Base-by-base conservation (phyloP, 768 basidiomycete genomes). In the Boletus eberwhitei region DNA sequence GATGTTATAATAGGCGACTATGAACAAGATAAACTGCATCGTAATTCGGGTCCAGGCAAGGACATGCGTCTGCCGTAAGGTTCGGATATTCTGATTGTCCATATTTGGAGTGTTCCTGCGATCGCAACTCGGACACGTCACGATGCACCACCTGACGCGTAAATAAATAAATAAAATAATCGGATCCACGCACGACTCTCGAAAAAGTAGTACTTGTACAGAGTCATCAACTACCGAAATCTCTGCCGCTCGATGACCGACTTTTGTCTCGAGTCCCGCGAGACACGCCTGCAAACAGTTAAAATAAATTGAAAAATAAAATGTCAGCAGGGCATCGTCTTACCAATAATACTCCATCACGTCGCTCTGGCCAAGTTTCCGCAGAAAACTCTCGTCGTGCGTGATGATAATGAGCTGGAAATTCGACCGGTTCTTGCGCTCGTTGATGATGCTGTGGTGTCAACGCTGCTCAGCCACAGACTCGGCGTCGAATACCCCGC, bases 381-480 rank as follows among this genome's bases (percentile, higher is more conserved):
- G 80, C 45, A 99, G 78, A 77, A 99, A 98, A 55, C 85, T 89
- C 71, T 98, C 96, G 73, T 98, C 94, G 71, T 98, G 96, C 4
- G 97, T 99, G 71, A 95, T 96, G 66, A 96, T 87, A 63, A 98
- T 87, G 35, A 98, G 80, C 73, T 99, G 97, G 80, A 98, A 97
- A 68, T 96, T 97, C 5, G 87, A 81, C 64, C 93, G 88, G 42
- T 79, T 80, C 71, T 89, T 88, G 56, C 95, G 86, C 65, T 98
- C 94, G 54, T 94, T 86, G 74, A 98, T 96, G 67, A 98, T 94
- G 61, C 93, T 96, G 59, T n/a, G 29, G 2, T 1, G 1, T 12
- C 8, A 6, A 37, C 12, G 17, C 26, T 48, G 14, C 59, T 39
- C 13, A 57, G 22, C 2, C 12, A 9, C 22, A 26, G 5, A 24